Evolutionary conservation across 257 asterid species (phyloP).

Genomic region (Paulownia fortunei): DNA sequence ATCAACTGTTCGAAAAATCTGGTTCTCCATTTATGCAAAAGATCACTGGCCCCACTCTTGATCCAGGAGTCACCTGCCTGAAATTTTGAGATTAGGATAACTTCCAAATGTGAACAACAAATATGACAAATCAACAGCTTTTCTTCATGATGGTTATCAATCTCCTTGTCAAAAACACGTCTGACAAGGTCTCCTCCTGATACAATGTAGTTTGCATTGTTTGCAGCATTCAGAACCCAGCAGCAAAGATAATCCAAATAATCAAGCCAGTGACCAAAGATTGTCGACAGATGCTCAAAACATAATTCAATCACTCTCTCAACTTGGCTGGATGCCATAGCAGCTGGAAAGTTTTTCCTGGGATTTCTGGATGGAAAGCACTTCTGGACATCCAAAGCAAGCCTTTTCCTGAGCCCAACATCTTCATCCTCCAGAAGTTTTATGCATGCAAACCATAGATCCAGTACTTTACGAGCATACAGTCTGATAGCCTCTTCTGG

Average conservation of each 20-base stretch:
- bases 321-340: conserved; percentile 73
- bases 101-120: conserved; percentile 80
- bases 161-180: conserved; percentile 94
- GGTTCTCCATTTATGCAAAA: conserved; percentile 69
- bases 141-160: conserved; percentile 95
- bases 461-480: conserved; percentile 64
- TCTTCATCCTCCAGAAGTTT: conserved; percentile 98
- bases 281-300: conserved; percentile 70
- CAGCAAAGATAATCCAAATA: conserved; percentile 73
- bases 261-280: conserved; percentile 71
- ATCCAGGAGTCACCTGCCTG: conserved; percentile 28
- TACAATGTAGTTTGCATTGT: conserved; percentile 43
- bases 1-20: conserved; percentile 60
- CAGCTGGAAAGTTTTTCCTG: conserved; percentile 26
- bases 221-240: conserved; percentile 63
- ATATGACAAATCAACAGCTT: conserved; percentile 81
- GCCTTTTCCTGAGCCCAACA: conserved; percentile 65
- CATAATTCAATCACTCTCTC: conserved; percentile 84
- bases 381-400: conserved; percentile 78
- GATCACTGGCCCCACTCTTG: conserved; percentile 37
- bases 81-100: conserved; percentile 45
- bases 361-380: conserved; percentile 41
- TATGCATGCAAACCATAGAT: conserved; percentile 73
- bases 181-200: conserved; percentile 81
- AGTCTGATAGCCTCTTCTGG: conserved; percentile 45